Evolutionary conservation across 75 land plant species (phyloP).

Genomic region (Selaginella moellendorffii): DNA sequence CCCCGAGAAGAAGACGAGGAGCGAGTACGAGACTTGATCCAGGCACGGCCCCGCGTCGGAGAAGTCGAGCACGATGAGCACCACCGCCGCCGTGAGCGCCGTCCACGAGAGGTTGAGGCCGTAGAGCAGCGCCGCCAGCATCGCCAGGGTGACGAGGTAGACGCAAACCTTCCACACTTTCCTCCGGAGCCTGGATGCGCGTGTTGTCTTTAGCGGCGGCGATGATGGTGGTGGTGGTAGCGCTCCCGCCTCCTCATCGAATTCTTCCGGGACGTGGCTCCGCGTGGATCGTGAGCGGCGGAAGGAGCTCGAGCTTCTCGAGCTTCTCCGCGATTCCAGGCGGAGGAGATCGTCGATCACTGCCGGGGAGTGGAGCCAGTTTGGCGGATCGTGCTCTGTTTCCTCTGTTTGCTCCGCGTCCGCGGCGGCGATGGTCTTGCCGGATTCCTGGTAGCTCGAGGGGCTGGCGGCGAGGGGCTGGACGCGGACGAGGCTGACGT

Average conservation of each 20-base stretch:
- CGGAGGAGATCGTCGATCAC: not conserved
- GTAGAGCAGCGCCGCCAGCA: conserved; percentile 5
- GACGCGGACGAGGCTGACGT: not conserved
- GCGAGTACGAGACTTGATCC: conserved; percentile 14
- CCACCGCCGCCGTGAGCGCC: conserved; percentile 7
- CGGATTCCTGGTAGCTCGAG: too few relatives aligned
- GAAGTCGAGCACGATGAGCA: not conserved
- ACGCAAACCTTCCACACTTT: conserved; percentile 3
- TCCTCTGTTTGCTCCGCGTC: not conserved
- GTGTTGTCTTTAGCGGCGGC: too few relatives aligned
- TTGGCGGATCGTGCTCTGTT: too few relatives aligned
- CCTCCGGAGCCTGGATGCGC: not conserved
- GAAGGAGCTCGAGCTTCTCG: too few relatives aligned
- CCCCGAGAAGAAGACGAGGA: conserved; percentile 63
- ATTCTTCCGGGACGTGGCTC: not conserved
- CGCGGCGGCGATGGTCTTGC: not conserved
- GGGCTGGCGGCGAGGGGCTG: too few relatives aligned
- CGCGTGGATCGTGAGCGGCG: not conserved
- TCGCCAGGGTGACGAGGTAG: not conserved
- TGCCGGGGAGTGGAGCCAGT: not conserved
- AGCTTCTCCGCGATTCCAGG: not conserved
- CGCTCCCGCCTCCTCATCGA: too few relatives aligned
- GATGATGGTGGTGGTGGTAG: too few relatives aligned
- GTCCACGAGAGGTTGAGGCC: conserved; percentile 2
- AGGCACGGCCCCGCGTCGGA: conserved; percentile 4